Evolutionary conservation across 768 basidiomycete genomes (phyloP), one percentile per base, ranked within the genome.

Genomic region (Suillus spraguei): DNA sequence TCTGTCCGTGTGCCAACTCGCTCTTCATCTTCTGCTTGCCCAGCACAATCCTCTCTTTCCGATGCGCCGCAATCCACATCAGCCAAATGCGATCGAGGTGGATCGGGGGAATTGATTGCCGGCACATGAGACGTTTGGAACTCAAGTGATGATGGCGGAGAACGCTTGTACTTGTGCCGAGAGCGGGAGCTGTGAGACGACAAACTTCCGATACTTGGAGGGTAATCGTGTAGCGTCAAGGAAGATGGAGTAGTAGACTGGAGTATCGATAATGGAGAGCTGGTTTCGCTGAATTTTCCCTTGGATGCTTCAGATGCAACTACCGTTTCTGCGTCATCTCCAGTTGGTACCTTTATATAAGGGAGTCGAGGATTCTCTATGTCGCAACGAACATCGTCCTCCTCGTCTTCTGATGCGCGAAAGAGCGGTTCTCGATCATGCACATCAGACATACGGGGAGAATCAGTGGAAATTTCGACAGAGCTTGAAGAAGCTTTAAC

Each of bases 361-460:
- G 76, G 71, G n/a, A 70, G 66, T 14, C 66, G 70, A 13, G 76
- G 77, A 60, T 80, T 81, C 66, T 87, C 84, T 49, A 87, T 72
- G 67, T 87, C 85, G 60, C 74, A 63, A 33, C 36, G 71, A 58
- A 56, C 67, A 22, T 74, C 77, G 53, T 84, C 81, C 59, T 84
- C 83, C 41, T 85, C 85, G 17, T 88, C 86, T 24, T 86, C 85
- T 60, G 83, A 78, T n/a, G 79, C 78, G 20, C 77, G 71, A 71
- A 91, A 91, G 8, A 93, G 78, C 24, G 91, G 91, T 70, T 90
- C 85, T 59, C 78, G 78, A 65, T 86, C 87, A 2, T 73, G 72
- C 24, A 72, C 65, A 39, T 83, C 77, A 0, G 78, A 74, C 41
- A 77, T 71, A 20, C 76, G 73, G 6, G 81, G 73, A 0, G 77